Evolutionary conservation across 805 yeast genomes (phyloP), one percentile per base, ranked within the genome.

Genomic region (Brettanomyces anomalus): DNA sequence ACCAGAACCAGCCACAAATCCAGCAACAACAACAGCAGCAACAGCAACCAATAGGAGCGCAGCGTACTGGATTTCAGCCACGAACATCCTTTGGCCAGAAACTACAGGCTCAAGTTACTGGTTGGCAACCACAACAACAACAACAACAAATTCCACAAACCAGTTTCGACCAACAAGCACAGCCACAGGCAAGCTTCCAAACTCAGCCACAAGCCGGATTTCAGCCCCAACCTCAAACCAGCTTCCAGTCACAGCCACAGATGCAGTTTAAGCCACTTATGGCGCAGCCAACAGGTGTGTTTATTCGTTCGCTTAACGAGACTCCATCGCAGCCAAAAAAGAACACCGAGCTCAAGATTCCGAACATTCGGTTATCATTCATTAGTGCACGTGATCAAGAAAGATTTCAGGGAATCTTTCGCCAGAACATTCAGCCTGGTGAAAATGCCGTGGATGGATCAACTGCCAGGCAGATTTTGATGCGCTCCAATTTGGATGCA

Each of bases 311-410:
- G 8, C 46, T 56, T 37, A 37, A 49, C 14, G 21, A 33, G 15
- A 4, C 40, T 15, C 47, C 49, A 15, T 33, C 48, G 4, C 50
- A 50, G 14, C 51, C 40, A n/a, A 43, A 45, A 31, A 77, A 76
- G 52, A 78, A 80, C 56, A 70, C 64, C 33, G 78, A 71, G 15
- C 53, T 85, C 48, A 79, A 79, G 55, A 78, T 84, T 48, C 93
- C 93, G 36, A 67, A 67, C 50, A 84, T 85, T 46, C 75, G 97
- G 51, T 69, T 90, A 41, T 79, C 95, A 10, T 90, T 90, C 58
- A 77, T 90, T 48, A 78, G 95, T 3, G 81, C 84, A 19, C 77
- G 76, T 30, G 97, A 90, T 60, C 97, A 90, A 66, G 74, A 75
- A 45, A 83, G 85, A 59, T 90, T 85, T 57, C 96, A 87, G 62